A percentile compares a stretch with the other conserved stretches of the same genome.
phyloP scores from a whole-genome alignment of 2,329 filamentous ascomycete genomes.

The Colletotrichum sp. region DNA sequence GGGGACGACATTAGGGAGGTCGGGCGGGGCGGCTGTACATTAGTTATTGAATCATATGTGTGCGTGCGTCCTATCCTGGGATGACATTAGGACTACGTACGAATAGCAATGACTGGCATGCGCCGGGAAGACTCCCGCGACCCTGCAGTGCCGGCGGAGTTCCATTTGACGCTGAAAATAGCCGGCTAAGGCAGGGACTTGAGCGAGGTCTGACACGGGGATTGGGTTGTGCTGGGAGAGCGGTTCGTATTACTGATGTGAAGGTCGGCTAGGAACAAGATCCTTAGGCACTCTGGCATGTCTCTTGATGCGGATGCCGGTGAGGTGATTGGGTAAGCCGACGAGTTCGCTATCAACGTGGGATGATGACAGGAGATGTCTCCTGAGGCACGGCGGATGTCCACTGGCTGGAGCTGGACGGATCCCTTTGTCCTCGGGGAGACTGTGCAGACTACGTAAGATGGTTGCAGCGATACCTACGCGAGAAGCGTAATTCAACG shows the following conservation, averaged over 20 bases:
- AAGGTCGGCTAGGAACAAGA: not conserved
- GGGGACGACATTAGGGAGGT: not conserved
- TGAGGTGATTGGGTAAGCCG: not conserved
- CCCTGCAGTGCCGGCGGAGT: not conserved
- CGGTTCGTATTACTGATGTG: constrained; percentile 8
- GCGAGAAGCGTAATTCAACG: not conserved
- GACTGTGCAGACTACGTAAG: not conserved
- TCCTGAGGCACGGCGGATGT: not conserved
- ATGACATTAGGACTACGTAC: not conserved
- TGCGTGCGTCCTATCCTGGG: not conserved
- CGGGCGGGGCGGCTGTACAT: not conserved
- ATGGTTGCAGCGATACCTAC: not conserved
- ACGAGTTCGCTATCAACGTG: not conserved
- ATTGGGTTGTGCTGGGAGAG: constrained; percentile 6
- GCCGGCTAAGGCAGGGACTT: not conserved
- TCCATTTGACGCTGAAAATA: constrained; percentile 11
- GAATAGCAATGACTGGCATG: not conserved
- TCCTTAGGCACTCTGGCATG: not conserved
- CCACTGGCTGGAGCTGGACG: not conserved
- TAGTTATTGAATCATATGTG: not conserved
- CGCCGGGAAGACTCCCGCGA: not conserved
- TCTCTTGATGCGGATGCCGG: not conserved
- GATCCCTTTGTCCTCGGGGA: not conserved
- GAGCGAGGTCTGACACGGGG: not conserved
- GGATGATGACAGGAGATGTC: not conserved